phyloP scores from a whole-genome alignment of 2,329 filamentous ascomycete species.

The Lachnellula occidentalis region DNA sequence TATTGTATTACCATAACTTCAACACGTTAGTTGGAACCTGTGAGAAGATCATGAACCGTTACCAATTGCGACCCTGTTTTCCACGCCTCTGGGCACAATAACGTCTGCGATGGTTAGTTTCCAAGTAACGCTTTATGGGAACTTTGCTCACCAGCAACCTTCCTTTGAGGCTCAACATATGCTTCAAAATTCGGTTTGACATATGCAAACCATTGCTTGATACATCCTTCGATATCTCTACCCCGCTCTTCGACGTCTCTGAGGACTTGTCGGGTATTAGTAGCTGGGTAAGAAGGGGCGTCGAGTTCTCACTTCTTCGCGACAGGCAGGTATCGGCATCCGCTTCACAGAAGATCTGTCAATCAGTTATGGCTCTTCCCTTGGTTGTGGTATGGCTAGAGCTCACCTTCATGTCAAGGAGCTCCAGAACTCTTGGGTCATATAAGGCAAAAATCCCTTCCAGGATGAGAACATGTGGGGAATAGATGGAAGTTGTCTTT shows the following conservation, averaged over 20 bases:
- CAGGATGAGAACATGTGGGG: constrained; percentile 88
- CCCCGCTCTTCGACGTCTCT: constrained; percentile 87
- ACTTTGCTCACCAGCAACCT: constrained; percentile 61
- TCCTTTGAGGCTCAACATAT: constrained; percentile 87
- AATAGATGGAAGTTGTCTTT: constrained; percentile 85
- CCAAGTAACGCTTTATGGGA: neutral
- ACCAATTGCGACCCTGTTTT: constrained; percentile 89
- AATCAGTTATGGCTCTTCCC: constrained; percentile 3
- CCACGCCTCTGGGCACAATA: constrained; percentile 89
- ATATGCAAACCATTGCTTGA: constrained; percentile 96
- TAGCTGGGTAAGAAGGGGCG: neutral
- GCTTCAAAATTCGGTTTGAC: constrained; percentile 97
- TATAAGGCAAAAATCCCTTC: constrained; percentile 96
- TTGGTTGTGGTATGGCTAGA: neutral
- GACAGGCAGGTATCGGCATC: constrained; percentile 92
- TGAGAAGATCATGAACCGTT: constrained; percentile 27
- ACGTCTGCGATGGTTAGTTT: constrained; percentile 54
- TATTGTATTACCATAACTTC: constrained; percentile 88
- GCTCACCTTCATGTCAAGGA: constrained; percentile 83
- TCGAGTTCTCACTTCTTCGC: constrained; percentile 62
- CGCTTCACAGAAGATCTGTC: constrained; percentile 86
- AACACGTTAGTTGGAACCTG: constrained; percentile 4
- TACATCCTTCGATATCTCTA: constrained; percentile 87
- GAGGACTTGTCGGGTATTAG: constrained; percentile 40
- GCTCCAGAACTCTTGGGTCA: constrained; percentile 75